Base-by-base conservation (phyloP, 768 basidiomycete species). In the Kwoniella pini region DNA sequence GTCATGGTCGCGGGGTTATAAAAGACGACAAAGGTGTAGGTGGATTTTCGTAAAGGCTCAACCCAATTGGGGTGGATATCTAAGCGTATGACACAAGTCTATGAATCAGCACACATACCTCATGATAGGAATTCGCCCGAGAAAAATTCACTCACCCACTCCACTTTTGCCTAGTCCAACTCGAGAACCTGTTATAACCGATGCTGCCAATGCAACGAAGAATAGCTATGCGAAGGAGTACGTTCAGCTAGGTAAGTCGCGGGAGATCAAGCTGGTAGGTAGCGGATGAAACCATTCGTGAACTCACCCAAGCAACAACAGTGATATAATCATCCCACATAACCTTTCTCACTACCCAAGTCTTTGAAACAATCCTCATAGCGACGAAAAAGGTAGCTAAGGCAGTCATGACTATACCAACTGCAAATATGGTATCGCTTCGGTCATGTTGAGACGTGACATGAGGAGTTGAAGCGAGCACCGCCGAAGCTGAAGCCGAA, bases 1-100 rank as follows among this genome's bases (percentile, higher is more conserved):
- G 69, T 62, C 74, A 77, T 75, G 21, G 76, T 59, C 1, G 72
- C 68, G 2, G 76, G 76, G 53, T 73, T 72, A 60, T 75, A 77
- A 43, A 74, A 57, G 17, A 76, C 65, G 10, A 70, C 72, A 56
- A 77, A 75, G 50, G 66, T 63, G 64, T 74, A 77, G 31, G 65
- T 61, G 28, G 55, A 26, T 45, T 50, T 53, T 31, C 63, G 65
- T 45, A 67, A 53, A 4, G 57, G 21, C n/a, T 22, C 45, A 2
- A 49, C 28, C 57, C 54, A 54, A 31, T 61, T 48, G 13, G 59
- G 52, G 21, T 44, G 42, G 44, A 62, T 59, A 13, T 62, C 67
- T 62, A 36, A 36, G 33, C n/a, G n/a, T n/a, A n/a, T n/a, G n/a
- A n/a, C n/a, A n/a, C n/a, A n/a, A n/a, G n/a, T n/a, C n/a, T n/a